Base-by-base conservation (phyloP, 2,329 filamentous ascomycete genomes). In the Magnaporthiopsis incrustans region DNA sequence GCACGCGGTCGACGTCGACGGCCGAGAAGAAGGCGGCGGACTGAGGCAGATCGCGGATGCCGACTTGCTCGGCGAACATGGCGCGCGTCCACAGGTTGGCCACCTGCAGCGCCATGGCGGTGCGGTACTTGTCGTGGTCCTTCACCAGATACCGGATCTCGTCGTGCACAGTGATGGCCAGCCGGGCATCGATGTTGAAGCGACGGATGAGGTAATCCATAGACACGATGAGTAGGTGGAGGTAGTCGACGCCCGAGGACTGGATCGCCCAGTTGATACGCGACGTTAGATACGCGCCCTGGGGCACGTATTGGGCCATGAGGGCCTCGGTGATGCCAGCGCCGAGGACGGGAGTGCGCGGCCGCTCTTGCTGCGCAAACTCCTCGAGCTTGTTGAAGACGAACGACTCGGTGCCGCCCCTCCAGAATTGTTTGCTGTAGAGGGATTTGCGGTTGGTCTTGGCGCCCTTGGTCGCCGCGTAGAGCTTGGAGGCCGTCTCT, bases 231-330 rank as follows among this genome's bases (percentile, higher is more conserved):
- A 99, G 83, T 5, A 99, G 86, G 72, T 99, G 95, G 2, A 99
- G 84, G 74, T 99, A 99, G 75, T 99, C 96, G 4, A 98, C 94
- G 6, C 96, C 95, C 0, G 91, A 96, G 0, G 93, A 97, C 72
- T 99, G 95, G 69, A 99, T 98, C 3, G 95, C 95, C 95, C 95
- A 99, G 73, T 99, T 99, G 77, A 99, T 98, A 44, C 96, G 89
- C 25, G 90, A 96, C 1, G 95, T 97, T 78, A 99, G 89, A 77
- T 97, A 99, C 27, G 89, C 91, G 50, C 93, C 92, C 72, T 91
- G 95, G 75, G 85, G 91, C 70, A 99, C 88, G 72, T 89, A 96
- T 22, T 91, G 88, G 63, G 88, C 83, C 89, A 96, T 96, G 26
- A 99, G 79, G 0, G 96, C 95, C 77, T 99, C 92, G 0, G 95